Evolutionary conservation across 1,284 basidiomycete genomes (phyloP).

Genomic region (Moniliophthora roreri): DNA sequence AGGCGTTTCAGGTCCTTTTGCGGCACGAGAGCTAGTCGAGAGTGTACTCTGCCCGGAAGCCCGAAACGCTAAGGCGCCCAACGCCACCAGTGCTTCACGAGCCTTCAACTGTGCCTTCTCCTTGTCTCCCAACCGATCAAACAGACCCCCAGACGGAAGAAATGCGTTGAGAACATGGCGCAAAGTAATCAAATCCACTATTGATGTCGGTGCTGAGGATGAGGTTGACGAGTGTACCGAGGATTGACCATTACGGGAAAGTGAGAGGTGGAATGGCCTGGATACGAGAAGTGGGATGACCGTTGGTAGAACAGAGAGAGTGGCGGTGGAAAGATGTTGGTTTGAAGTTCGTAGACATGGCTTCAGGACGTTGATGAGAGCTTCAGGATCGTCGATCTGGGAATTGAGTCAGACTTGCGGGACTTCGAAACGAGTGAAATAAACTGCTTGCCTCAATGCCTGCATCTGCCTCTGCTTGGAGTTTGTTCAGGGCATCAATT

Average conservation of each 20-base stretch:
- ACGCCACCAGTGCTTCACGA: slow-evolving; percentile 67
- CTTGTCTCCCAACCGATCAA: slow-evolving; percentile 84
- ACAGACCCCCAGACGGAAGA: slow-evolving; percentile 69
- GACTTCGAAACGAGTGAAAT: slow-evolving; percentile 12
- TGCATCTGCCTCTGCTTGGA: slow-evolving; percentile 70
- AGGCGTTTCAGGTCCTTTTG: slow-evolving; percentile 76
- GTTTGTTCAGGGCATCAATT: slow-evolving; percentile 74
- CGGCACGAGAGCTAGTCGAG: slow-evolving; percentile 50
- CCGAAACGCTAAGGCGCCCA: slow-evolving; percentile 73
- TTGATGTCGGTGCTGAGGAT: slow-evolving; percentile 36
- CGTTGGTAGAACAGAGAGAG: slow-evolving; percentile 61
- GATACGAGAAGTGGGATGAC: slow-evolving; percentile 62
- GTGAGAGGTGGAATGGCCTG: slow-evolving; percentile 30
- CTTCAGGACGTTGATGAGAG: slow-evolving; percentile 68
- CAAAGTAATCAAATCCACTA: slow-evolving; percentile 56
- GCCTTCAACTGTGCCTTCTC: slow-evolving; percentile 76
- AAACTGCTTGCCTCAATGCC: slow-evolving; percentile 56
- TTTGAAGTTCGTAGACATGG: slow-evolving; percentile 77
- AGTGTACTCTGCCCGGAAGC: slow-evolving; percentile 38
- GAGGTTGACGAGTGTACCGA: slow-evolving; percentile 55
- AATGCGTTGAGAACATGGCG: slow-evolving; percentile 68
- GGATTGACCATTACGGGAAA: slow-evolving; percentile 32
- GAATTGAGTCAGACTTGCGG: slow-evolving; percentile 9
- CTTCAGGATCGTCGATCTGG: slow-evolving; percentile 70
- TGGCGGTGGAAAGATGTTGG: slow-evolving; percentile 77